phyloP scores from a whole-genome alignment of 23 red algal genomes.

The Gracilaria domingensis region DNA sequence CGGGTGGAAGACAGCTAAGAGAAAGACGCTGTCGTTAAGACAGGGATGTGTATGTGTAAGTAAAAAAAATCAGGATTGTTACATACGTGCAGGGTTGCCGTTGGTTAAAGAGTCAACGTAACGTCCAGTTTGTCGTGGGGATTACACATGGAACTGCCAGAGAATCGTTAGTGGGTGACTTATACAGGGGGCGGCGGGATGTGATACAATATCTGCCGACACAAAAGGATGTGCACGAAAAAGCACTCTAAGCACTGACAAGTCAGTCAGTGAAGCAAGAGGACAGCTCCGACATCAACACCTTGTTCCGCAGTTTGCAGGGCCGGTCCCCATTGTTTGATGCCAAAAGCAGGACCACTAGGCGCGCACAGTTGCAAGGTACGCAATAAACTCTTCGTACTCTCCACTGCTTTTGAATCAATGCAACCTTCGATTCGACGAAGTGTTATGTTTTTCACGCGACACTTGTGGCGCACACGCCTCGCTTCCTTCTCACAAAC shows the following conservation, averaged over 20 bases:
- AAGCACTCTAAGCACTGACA: neutral
- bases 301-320: slow-evolving; percentile 26
- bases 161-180: too few relatives aligned
- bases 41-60: too few relatives aligned
- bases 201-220: too few relatives aligned
- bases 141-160: too few relatives aligned
- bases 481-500: neutral
- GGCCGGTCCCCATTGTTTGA: slow-evolving; percentile 15
- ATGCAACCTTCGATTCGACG: slow-evolving; percentile 2
- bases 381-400: slow-evolving; percentile 1
- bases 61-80: too few relatives aligned
- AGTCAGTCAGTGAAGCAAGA: slow-evolving; percentile 22
- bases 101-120: too few relatives aligned
- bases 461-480: slow-evolving; percentile 1
- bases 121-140: too few relatives aligned
- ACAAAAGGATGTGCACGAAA: neutral
- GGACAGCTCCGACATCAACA: slow-evolving; percentile 23
- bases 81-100: too few relatives aligned
- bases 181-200: too few relatives aligned
- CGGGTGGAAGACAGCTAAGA: too few relatives aligned
- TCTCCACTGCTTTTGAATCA: slow-evolving; percentile 5
- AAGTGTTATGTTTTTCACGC: neutral
- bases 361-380: slow-evolving; percentile 13
- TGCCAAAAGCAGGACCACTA: slow-evolving; percentile 20
- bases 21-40: too few relatives aligned